Conservation (phyloP, 345 rosid genomes). For the Populus deltoides region DNA sequence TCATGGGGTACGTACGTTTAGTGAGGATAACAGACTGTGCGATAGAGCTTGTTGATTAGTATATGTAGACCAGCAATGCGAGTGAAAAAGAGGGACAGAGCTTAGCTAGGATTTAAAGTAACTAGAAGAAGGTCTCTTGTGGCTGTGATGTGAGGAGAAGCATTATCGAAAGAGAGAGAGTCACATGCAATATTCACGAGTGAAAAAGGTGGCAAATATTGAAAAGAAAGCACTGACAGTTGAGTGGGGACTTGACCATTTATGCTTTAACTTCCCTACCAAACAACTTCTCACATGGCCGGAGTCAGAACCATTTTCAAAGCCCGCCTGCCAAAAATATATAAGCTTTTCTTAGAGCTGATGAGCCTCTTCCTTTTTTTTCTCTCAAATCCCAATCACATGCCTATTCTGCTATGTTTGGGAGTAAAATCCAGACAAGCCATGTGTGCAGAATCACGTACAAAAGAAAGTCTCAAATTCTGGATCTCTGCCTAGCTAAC, state of each 20-base stretch:
- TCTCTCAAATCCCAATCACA: not conserved
- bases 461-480: too few relatives aligned
- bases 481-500: too few relatives aligned
- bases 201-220: too few relatives aligned
- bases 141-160: conserved; percentile 5
- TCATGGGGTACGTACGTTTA: not conserved
- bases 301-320: not conserved
- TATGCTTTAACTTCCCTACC: not conserved
- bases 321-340: not conserved
- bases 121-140: too few relatives aligned
- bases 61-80: too few relatives aligned
- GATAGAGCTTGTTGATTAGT: too few relatives aligned
- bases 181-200: conserved; percentile 8
- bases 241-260: not conserved
- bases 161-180: conserved; percentile 4
- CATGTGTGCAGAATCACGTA: not conserved
- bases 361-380: not conserved
- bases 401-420: not conserved
- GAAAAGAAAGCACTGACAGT: too few relatives aligned
- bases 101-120: too few relatives aligned
- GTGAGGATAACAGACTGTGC: too few relatives aligned
- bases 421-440: not conserved
- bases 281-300: not conserved
- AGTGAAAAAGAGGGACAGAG: too few relatives aligned
- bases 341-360: not conserved